Conservation (phyloP, 1,284 basidiomycete species). For the Papiliotrema terrestris region DNA sequence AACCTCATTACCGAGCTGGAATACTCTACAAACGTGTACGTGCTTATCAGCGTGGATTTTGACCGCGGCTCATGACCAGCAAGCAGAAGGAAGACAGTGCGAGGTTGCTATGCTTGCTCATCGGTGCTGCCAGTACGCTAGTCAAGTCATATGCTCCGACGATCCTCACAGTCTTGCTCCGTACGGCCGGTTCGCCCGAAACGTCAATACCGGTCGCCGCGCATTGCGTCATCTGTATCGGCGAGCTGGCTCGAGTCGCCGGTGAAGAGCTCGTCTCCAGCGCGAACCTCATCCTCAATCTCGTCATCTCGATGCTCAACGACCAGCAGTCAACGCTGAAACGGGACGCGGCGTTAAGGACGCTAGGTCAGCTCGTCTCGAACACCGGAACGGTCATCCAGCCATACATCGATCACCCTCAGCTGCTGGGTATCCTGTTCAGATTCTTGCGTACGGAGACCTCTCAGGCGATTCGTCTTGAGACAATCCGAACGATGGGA, state of each 20-base stretch:
- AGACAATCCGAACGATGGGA: constrained; percentile 89
- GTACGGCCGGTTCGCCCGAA: constrained; percentile 72
- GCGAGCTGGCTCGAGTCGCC: constrained; percentile 88
- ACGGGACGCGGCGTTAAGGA: constrained; percentile 89
- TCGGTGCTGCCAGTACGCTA: constrained; percentile 84
- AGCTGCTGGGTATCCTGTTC: constrained; percentile 80
- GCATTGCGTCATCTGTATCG: constrained; percentile 88
- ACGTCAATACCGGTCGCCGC: constrained; percentile 83
- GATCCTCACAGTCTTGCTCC: constrained; percentile 86
- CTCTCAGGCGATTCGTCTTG: constrained; percentile 70
- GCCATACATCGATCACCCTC: constrained; percentile 87
- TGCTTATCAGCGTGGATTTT: constrained; percentile 11
- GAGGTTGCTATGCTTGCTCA: constrained; percentile 76
- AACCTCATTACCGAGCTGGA: constrained; percentile 96
- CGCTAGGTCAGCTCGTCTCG: constrained; percentile 91
- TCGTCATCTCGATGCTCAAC: constrained; percentile 82
- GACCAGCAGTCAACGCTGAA: constrained; percentile 73
- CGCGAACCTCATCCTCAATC: constrained; percentile 81
- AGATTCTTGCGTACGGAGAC: constrained; percentile 83
- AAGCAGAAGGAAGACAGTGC: constrained; percentile 85
- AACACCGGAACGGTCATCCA: constrained; percentile 93
- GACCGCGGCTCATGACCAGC: constrained; percentile 46
- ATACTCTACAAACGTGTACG: constrained; percentile 85
- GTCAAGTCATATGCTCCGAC: constrained; percentile 98
- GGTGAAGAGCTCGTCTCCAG: constrained; percentile 86